Percentiles rank a stretch among this genome's conserved stretches.
These are phyloP conservation scores for Candida freyschussii DNA, from an alignment of 1,139 yeast genomes.

Conservation along the genomic window DNA sequence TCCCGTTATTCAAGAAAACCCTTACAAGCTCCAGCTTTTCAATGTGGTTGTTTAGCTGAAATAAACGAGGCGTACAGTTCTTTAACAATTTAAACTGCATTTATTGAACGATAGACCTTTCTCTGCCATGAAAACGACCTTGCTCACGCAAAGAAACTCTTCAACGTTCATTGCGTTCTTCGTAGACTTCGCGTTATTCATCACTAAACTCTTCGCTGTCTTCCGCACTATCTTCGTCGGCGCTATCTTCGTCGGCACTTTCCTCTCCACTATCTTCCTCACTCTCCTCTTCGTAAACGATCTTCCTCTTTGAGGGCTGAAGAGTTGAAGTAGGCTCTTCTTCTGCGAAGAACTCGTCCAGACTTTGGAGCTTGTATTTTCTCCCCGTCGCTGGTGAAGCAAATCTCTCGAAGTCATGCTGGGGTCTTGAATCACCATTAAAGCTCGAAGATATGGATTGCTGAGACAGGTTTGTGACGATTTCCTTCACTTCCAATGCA, in stretches of 20 bases:
- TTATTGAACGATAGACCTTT: too few relatives aligned
- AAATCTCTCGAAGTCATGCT: background rate
- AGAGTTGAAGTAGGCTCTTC: conserved; percentile 29
- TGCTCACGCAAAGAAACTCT: background rate
- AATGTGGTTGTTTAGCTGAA: conserved; percentile 31
- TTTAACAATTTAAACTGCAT: too few relatives aligned
- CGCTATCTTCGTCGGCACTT: conserved; percentile 28
- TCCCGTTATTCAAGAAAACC: conserved; percentile 49
- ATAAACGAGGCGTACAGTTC: too few relatives aligned
- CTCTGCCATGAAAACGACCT: background rate
- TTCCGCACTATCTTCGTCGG: conserved; percentile 27
- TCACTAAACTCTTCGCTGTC: conserved; percentile 10
- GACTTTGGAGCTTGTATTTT: conserved; percentile 56
- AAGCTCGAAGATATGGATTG: conserved; percentile 4
- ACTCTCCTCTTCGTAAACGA: conserved; percentile 30
- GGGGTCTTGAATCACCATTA: conserved; percentile 2
- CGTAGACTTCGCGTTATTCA: conserved; percentile 12
- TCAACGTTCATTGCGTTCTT: conserved; percentile 10
- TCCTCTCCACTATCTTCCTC: conserved; percentile 31
- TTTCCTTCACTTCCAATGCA: conserved; percentile 17
- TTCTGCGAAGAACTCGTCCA: conserved; percentile 82
- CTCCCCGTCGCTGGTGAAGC: conserved; percentile 29
- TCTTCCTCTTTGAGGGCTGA: conserved; percentile 24
- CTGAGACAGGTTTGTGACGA: conserved; percentile 15
- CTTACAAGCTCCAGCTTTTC: conserved; percentile 35